Base-by-base conservation (phyloP, 257 asterid species). In the Euphrasia confusa region DNA sequence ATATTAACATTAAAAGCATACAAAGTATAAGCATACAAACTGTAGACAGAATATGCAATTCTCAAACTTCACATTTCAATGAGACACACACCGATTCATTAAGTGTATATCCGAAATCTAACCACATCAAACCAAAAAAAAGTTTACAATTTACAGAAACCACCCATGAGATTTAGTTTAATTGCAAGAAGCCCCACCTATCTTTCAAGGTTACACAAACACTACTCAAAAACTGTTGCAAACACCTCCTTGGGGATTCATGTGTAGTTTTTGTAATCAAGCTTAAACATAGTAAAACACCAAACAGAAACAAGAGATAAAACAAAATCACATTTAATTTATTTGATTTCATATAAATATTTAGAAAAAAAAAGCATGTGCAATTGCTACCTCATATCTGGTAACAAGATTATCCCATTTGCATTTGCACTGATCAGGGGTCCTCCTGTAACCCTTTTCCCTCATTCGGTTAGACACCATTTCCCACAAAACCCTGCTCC, bases 331-430 rank as follows among this genome's bases (percentile, higher is more conserved):
- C 48, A 42, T 42, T 42, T 3, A 42, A 0, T 2, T 42, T 9
- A 7, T 42, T 42, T 42, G 13, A 2, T 9, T 12, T 7, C 48
- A 42, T 42, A 42, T 42, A 42, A 40, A 42, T 3, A 42, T 42
- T 7, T 11, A 42, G 10, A 7, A 42, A 42, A 42, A 2, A 7
- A 42, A 33, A 33, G 5, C 39, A 33, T 4, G 0, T 3, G 7
- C 5, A 32, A 7, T 33, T 4, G 7, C 40, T 68, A 85, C 95
- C 97, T 82, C 78, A 66, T 76, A 89, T 33, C 81, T 68, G 55
- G 26, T 58, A 15, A 84, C 80, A 49, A 89, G 90, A 71, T 72
- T 77, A 24, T 81, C 76, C 95, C 95, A 89, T 80, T 86, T 89
- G 80, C 74, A 65, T 68, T 77, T 83, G 76, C 95, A 89, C 73